Base-by-base conservation (phyloP, 2,329 filamentous ascomycete species). In the Sporothrix curviconia region DNA sequence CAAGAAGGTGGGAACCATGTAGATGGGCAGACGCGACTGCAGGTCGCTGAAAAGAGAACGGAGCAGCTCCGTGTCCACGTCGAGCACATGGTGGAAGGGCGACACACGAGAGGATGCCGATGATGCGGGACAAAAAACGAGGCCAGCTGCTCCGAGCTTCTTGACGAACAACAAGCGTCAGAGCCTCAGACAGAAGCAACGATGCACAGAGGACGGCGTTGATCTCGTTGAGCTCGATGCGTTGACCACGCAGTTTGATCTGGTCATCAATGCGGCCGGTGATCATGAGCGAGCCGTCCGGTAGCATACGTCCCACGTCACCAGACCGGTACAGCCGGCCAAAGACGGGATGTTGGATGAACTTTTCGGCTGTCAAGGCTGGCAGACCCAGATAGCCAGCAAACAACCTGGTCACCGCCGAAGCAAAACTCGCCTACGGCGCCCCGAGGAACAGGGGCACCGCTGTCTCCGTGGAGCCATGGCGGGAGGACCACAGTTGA, bases 371-470 rank as follows among this genome's bases (percentile, higher is more conserved):
- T 0, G 86, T 90, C 40, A 89, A 71, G 3, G 79, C 76, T 0
- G 82, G 78, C 69, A 80, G 76, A 58, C 86, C 83, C 28, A 94
- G 76, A 65, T 92, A 95, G 1, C 89, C 90, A 39, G 79, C 76
- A 42, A n/a, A 83, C 85, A 5, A 96, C 83, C 70, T 96, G 91
- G 50, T 89, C 82, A 11, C 91, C 92, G 14, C 90, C 90, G 68
- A 95, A 94, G 66, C 89, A 95, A 7, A 95, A 77, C 68, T 96
- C 91, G 11, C 92, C 92, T 15, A 90, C 75, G 61, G 83, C 87
- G 3, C 90, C 90, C 7, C 81, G 68, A 0, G 89, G 89, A 0
- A 91, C 72, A 1, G 83, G 65, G 0, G 78, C 69, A 4, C 84
- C 66, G 2, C 72, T 67, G 4, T 71, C 71, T 0, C 70, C 70